Evolutionary conservation across 2,329 filamentous ascomycete species (phyloP), one percentile per base, ranked within the genome.

Genomic region (Ustilaginoidea virens): DNA sequence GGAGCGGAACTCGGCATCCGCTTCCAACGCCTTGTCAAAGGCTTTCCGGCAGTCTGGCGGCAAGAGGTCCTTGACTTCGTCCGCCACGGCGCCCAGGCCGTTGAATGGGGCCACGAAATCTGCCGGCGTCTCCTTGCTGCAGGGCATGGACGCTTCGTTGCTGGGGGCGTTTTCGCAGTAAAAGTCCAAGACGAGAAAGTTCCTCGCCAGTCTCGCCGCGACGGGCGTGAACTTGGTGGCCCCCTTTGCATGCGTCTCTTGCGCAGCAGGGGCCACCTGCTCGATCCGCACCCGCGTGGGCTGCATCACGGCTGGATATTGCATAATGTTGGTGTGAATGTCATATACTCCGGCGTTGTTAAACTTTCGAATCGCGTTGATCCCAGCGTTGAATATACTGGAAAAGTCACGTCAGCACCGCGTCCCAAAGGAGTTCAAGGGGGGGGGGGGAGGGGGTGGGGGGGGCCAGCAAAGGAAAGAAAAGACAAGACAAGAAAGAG

Each of bases 311-410:
- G 72, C 71, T 0, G 90, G 87, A 47, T 80, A 92, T 47, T 90
- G 82, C 67, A 94, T 79, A 34, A 69, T 56, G 51, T 98, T 98
- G 30, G 90, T 96, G 56, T 96, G 86, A 16, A 87, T 74, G 44
- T 98, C 86, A 53, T 96, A 96, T 30, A 87, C 69, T 27, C 90
- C 90, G 15, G 69, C 56, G 7, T 77, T 61, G 40, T 80, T 90
- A 24, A 66, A 58, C 35, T 67, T 69, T 31, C 90, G 79, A 30
- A 74, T 62, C 11, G 68, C 65, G 19, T 74, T 67, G 34, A 96
- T 68, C 12, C 65, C 60, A 13, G 79, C 67, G 53, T 96, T 98
- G 61, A 90, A 96, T 27, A 74, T 74, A 49, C 87, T 94, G 36
- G 14, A 28, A 23, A 23, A 5, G 11, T 14, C 7, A n/a, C n/a